A percentile compares a stretch with the other conserved stretches of the same genome.
These are phyloP conservation scores for Phytophthora boehmeriae DNA, from an alignment of 352 stramenopile species.

Conservation along the genomic window DNA sequence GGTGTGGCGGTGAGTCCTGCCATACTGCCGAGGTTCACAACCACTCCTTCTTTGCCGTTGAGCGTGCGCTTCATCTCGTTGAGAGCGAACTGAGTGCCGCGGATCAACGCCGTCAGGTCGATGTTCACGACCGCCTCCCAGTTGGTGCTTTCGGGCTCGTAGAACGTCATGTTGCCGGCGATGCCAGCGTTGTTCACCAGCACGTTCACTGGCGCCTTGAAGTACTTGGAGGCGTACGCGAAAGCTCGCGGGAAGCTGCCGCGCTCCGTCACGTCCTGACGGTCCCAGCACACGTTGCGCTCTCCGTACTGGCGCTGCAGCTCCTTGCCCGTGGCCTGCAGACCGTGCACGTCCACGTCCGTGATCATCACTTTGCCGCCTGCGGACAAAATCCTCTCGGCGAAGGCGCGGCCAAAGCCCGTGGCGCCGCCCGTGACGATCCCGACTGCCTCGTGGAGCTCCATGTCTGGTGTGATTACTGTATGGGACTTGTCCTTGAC, in stretches of 20 bases:
- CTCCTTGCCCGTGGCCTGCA: constrained; percentile 63
- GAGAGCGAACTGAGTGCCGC: constrained; percentile 70
- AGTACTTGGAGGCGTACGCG: constrained; percentile 62
- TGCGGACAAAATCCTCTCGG: constrained; percentile 52
- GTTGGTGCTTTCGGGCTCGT: constrained; percentile 32
- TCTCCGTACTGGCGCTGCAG: constrained; percentile 57
- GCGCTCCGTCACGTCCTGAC: constrained; percentile 75
- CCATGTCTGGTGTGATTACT: constrained; percentile 43
- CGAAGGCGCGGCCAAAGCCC: constrained; percentile 74
- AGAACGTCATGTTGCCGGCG: constrained; percentile 59
- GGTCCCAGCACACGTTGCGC: constrained; percentile 62
- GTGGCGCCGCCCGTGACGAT: constrained; percentile 76
- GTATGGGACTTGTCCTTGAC: constrained; percentile 10
- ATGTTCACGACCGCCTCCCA: constrained; percentile 81
- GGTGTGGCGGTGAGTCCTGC: constrained; percentile 54
- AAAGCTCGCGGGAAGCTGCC: constrained; percentile 68
- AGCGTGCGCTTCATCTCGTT: constrained; percentile 64
- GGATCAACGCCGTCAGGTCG: constrained; percentile 71
- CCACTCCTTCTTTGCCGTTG: constrained; percentile 61
- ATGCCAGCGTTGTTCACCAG: constrained; percentile 87
- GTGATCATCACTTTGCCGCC: constrained; percentile 78
- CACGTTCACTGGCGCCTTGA: constrained; percentile 66
- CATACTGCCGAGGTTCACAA: constrained; percentile 79
- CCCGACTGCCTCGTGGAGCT: constrained; percentile 59
- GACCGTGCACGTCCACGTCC: constrained; percentile 67